Evolutionary conservation across 768 basidiomycete species (phyloP).

Genomic region (Calocera viscosa): DNA sequence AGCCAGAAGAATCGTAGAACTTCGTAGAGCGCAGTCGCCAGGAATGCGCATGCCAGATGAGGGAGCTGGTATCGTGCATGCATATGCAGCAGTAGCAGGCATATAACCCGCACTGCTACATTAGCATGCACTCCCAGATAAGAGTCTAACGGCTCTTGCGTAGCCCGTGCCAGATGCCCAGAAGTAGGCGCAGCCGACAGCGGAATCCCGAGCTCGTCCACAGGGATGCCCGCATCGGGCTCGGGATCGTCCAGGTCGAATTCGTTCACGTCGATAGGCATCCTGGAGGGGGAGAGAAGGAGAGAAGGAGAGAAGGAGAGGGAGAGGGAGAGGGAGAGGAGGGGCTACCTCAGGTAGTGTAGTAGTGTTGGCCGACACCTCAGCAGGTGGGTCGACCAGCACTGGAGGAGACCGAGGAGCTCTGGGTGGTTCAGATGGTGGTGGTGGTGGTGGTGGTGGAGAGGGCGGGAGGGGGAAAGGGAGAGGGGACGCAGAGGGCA

Average conservation of each 20-base stretch:
- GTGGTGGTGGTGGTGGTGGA: too few species aligned
- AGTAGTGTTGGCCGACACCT: too few species aligned
- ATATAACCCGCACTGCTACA: background rate
- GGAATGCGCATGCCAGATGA: background rate
- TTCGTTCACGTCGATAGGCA: too few species aligned
- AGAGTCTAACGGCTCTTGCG: background rate
- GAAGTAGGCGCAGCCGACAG: background rate
- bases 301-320: background rate
- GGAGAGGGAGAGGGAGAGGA: background rate
- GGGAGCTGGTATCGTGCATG: background rate
- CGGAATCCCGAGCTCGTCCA: background rate
- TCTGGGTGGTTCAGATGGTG: too few species aligned
- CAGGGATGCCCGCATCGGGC: background rate
- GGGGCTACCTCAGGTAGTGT: too few species aligned
- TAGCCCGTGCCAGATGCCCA: background rate
- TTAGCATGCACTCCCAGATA: background rate
- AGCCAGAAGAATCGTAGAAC: background rate
- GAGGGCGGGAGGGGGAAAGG: too few species aligned
- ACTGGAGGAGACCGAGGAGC: too few species aligned
- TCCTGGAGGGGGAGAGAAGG: background rate
- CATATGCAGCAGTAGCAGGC: background rate
- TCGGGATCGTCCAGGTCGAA: background rate
- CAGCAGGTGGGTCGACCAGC: too few species aligned
- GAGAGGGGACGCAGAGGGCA: too few species aligned
- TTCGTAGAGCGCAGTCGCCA: background rate